These are phyloP conservation scores for Zopfochytrium polystomum DNA, from an alignment of 371 early-diverging fungal species.

Conservation along the genomic window DNA sequence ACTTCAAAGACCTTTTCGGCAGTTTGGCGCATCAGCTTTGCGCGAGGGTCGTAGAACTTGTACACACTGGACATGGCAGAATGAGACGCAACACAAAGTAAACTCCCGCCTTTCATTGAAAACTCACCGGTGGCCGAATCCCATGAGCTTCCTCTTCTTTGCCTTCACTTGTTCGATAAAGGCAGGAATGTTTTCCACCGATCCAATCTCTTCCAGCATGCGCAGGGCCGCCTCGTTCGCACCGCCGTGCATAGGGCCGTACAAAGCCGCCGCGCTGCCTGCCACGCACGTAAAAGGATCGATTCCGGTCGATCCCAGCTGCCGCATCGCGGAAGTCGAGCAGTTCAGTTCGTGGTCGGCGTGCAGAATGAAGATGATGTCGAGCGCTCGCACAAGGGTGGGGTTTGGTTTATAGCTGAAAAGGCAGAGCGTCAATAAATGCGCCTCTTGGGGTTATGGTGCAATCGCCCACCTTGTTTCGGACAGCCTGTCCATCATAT, in stretches of 20 bases:
- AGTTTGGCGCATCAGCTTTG: slow-evolving; percentile 34
- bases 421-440: too few relatives aligned
- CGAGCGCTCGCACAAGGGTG: slow-evolving; percentile 55
- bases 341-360: slow-evolving; percentile 59
- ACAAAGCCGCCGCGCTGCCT: slow-evolving; percentile 50
- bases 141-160: slow-evolving; percentile 58
- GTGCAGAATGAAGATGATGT: slow-evolving; percentile 65
- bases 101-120: not conserved
- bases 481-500: slow-evolving; percentile 59
- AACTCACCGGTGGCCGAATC: slow-evolving; percentile 45
- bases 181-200: slow-evolving; percentile 52
- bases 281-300: slow-evolving; percentile 53
- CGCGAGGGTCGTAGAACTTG: slow-evolving; percentile 28
- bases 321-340: slow-evolving; percentile 67
- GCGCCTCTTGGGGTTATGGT: too few relatives aligned
- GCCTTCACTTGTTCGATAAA: slow-evolving; percentile 52
- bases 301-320: slow-evolving; percentile 56
- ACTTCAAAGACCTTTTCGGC: slow-evolving; percentile 55
- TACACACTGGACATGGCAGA: not conserved
- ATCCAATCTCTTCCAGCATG: slow-evolving; percentile 64
- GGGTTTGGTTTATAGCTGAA: slow-evolving; percentile 56
- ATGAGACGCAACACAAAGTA: not conserved
- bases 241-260: slow-evolving; percentile 52
- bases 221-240: slow-evolving; percentile 55
- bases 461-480: slow-evolving; percentile 60